Percentiles rank a stretch among this genome's conserved stretches.
Conservation (phyloP, 495 filamentous ascomycete species). For the Xanthoparmelia taractica region DNA sequence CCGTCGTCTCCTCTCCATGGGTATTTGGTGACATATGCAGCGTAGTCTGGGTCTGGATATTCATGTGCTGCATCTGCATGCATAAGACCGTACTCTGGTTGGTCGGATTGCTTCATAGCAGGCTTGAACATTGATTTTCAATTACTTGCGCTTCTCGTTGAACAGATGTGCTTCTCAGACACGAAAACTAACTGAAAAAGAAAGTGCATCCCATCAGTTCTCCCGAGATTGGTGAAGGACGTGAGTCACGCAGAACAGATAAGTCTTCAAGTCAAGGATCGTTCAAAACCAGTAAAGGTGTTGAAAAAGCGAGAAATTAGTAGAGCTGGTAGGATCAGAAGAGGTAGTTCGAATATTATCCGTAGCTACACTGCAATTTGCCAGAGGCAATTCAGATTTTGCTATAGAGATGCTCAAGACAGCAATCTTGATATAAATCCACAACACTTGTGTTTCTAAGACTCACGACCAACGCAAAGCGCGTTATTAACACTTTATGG, state of each 20-base stretch:
- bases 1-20: slow-evolving; percentile 19
- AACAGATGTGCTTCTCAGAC: not conserved
- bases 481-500: too few relatives aligned
- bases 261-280: not conserved
- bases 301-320: not conserved
- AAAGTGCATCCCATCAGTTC: not conserved
- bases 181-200: not conserved
- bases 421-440: too few relatives aligned
- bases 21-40: slow-evolving; percentile 16
- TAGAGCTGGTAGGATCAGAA: not conserved
- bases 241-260: not conserved
- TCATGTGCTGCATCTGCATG: slow-evolving; percentile 9
- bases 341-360: not conserved
- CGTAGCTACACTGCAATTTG: not conserved
- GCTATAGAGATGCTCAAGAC: too few relatives aligned
- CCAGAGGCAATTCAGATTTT: too few relatives aligned
- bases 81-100: not conserved
- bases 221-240: not conserved
- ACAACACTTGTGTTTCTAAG: too few relatives aligned
- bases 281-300: too few relatives aligned
- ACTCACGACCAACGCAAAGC: not conserved
- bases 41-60: slow-evolving; percentile 24
- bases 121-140: not conserved
- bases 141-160: not conserved
- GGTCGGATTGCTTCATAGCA: slow-evolving; percentile 1